Evolutionary conservation across 2,329 filamentous ascomycete genomes (phyloP), one percentile per base, ranked within the genome.

Genomic region (Bipolaris victoriae): DNA sequence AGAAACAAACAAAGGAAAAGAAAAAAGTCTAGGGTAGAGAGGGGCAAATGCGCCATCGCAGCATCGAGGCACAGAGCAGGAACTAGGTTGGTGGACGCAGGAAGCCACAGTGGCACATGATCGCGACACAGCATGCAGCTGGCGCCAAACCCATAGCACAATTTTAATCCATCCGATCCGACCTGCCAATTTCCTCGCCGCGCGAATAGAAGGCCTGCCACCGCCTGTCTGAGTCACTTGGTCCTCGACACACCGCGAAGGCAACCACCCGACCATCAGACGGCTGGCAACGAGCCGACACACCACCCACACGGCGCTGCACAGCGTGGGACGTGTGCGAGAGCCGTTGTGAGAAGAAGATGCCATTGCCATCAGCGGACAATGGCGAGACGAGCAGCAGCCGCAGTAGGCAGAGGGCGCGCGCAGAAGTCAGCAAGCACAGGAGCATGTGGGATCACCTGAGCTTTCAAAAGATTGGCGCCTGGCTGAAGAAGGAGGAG

Each of bases 401-500:
- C 40, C 58, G 64, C 40, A 75, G 72, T 61, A 64, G 72, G 56
- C 72, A 75, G 62, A 58, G 72, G 22, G 72, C 72, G 48, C 62
- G 69, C 54, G 73, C 73, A 15, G 73, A 75, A 41, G 71, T 70
- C 10, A 61, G 66, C 54, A 70, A 70, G 59, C 72, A 74, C 56
- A 60, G 69, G 50, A 76, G 69, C 59, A 70, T 74, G 65, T 77
- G 70, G 75, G 71, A 72, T 52, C 72, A 70, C 39, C 66, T 76
- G 55, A 73, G 65, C 51, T 63, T 78, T 43, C 74, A 77, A 61
- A 76, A 74, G 69, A 73, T 78, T 61, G 75, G 76, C 46, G 73
- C 67, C 47, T 78, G 76, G 76, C 59, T 78, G 63, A 76, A 71
- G 68, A 72, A 71, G 52, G 76, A 78, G 26, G 76, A 77, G 40